Base-by-base conservation (phyloP, 2,329 filamentous ascomycete species). In the Botrytis squamosa region DNA sequence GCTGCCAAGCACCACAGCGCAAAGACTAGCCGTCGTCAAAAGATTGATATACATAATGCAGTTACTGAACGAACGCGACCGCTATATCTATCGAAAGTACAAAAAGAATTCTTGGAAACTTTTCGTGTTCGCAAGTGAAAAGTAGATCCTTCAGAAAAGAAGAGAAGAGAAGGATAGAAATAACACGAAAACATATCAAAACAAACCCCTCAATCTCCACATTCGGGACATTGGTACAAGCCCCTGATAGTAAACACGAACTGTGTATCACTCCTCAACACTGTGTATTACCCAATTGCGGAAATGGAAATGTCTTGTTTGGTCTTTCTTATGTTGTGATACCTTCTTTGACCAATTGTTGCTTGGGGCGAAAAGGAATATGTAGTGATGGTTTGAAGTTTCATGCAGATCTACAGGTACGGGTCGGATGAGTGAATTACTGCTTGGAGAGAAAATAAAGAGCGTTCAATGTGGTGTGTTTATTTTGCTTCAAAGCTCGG, bases 41-140 rank as follows among this genome's bases (percentile, higher is more conserved):
- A 73, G 64, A 62, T 57, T 40, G 57, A 22, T 62, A 62, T 73
- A 69, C 71, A 73, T 72, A 20, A 40, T 66, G 14, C 14, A 55
- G 44, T 4, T 12, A 25, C n/a, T 14, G 10, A 63, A 42, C 60
- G 44, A 40, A 42, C 25, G 38, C 44, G 12, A 57, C 33, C 22
- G 44, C 46, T 18, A 22, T 4, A 67, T 25, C 20, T 46, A 18
- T n/a, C 38, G 2, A 59, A 57, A 3, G 0, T 6, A 40, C 29
- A 29, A 25, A 14, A n/a, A 33, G 29, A 33, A 36, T 9, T 22
- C 5, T 42, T 16, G 18, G 9, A 49, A 38, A 36, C 29, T 18
- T 66, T 66, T 66, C 42, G 29, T 25, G 4, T 49, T 10, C 20
- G 63, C 29, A 10, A 66, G 63, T 66, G 14, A 66, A 42, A 65